Percentiles rank a stretch among this genome's conserved stretches.
These are phyloP conservation scores for Candida glucosophila DNA, from an alignment of 1,139 yeast species.

Conservation along the genomic window DNA sequence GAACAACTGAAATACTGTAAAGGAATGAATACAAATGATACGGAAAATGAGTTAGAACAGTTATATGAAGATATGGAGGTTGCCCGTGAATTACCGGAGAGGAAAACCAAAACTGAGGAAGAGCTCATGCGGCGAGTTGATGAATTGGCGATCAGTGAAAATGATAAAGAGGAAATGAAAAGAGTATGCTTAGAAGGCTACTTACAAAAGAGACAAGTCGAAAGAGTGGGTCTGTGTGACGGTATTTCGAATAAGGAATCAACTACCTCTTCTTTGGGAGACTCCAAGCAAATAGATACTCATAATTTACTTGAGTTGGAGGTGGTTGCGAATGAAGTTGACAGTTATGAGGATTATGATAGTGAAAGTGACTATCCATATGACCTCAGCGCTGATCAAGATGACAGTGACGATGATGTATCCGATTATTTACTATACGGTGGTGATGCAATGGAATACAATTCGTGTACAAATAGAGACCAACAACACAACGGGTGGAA, in stretches of 20 bases:
- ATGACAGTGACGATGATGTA: not conserved
- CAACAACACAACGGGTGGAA: constrained; percentile 6
- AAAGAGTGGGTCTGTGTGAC: not conserved
- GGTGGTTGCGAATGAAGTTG: constrained; percentile 45
- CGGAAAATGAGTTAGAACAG: constrained; percentile 33
- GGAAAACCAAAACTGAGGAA: constrained; percentile 10
- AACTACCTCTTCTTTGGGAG: not conserved
- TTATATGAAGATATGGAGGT: constrained; percentile 44
- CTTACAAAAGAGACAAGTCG: not conserved
- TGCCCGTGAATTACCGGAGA: constrained; percentile 3
- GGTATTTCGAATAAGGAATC: constrained; percentile 1
- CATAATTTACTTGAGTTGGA: constrained; percentile 31
- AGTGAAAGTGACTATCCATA: no score
- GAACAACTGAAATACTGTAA: no score
- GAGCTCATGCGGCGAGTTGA: constrained; percentile 21
- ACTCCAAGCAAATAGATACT: constrained; percentile 10
- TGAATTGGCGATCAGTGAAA: constrained; percentile 32
- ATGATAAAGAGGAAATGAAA: constrained; percentile 43
- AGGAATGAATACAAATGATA: constrained; percentile 9
- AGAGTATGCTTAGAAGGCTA: constrained; percentile 15
- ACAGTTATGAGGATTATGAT: constrained; percentile 20
- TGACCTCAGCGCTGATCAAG: no score
- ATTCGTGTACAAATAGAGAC: not conserved
- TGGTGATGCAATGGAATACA: constrained; percentile 3
- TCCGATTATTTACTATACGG: constrained; percentile 18